Base-by-base conservation (phyloP, 768 basidiomycete genomes). In the Auricularia heimuer region DNA sequence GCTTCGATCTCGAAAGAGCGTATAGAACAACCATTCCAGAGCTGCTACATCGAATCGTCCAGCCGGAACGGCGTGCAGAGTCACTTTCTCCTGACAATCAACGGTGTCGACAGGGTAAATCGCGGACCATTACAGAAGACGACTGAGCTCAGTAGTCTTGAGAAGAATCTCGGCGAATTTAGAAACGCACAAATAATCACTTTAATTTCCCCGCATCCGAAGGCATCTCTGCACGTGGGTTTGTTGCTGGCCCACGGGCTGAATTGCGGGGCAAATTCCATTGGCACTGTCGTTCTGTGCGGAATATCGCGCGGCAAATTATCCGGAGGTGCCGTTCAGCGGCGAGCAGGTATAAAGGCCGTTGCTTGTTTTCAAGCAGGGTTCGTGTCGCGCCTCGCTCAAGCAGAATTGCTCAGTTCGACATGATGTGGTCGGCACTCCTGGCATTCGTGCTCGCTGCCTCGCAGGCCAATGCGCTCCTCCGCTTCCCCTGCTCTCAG, bases 401-500 rank as follows among this genome's bases (percentile, higher is more conserved):
- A 18, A 51, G 47, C 47, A 51, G 47, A 18, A 12, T 51, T 51
- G 47, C 47, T 16, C 21, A 51, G 14, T 18, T 12, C 47, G 47
- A 21, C 47, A 51, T 18, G 47, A 51, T 66, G 65, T 66, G 65
- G 65, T 37, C 65, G 51, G n/a, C 62, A 24, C 47, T 66, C 33
- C 62, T 66, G 34, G n/a, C 51, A 18, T 42, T 63, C 37, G 21
- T 62, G 42, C 62, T 66, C 39, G 65, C 45, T 36, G 62, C 65
- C 34, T 39, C 58, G 24, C 65, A 66, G 36, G 63, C 63, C 18
- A 58, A 67, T 61, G 66, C 63, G 8, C 66, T 67, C 63, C 66
- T 67, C 8, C 66, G 66, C 29, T 67, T 67, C 34, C 66, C 66
- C 1, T 67, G 66, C 54, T 35, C 66, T 34, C 66, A 67, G 63